A percentile compares a stretch with the other conserved stretches of the same genome.
Evolutionary conservation across 768 basidiomycete genomes (phyloP).

Genomic region (Porphyrellus cyaneotinctus): DNA sequence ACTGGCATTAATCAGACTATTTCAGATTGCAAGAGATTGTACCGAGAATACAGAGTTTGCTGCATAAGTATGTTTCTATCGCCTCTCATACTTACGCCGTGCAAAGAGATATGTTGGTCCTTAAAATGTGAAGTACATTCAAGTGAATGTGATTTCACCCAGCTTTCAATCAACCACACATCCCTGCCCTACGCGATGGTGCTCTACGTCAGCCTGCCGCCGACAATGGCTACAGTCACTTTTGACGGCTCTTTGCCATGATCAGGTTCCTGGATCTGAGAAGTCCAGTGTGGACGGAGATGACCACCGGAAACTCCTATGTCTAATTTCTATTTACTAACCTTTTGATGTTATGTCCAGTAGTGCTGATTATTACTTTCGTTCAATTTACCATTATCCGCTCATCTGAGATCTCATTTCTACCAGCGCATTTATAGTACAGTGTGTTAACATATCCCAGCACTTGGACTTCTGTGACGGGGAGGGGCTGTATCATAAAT

Average conservation of each 20-base stretch:
- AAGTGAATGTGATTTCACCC: slow-evolving; percentile 15
- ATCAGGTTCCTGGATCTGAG: background rate
- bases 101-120: slow-evolving; percentile 9
- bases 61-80: slow-evolving; percentile 33
- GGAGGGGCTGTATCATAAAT: too few relatives aligned
- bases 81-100: background rate
- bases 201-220: background rate
- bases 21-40: slow-evolving; percentile 64
- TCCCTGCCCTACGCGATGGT: background rate
- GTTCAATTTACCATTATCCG: background rate
- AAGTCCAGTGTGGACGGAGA: slow-evolving; percentile 13
- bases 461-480: background rate
- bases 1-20: slow-evolving; percentile 4
- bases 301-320: slow-evolving; percentile 15
- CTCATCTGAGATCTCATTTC: background rate
- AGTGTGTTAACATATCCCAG: background rate
- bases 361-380: background rate
- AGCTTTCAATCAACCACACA: slow-evolving; percentile 1
- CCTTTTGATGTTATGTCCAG: background rate
- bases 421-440: background rate
- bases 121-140: slow-evolving; percentile 15
- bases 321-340: background rate
- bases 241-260: background rate
- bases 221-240: background rate
- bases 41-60: slow-evolving; percentile 51